These are phyloP conservation scores for Alloteropsis semialata DNA, from an alignment of 176 grass and related monocot genomes.

Conservation along the genomic window DNA sequence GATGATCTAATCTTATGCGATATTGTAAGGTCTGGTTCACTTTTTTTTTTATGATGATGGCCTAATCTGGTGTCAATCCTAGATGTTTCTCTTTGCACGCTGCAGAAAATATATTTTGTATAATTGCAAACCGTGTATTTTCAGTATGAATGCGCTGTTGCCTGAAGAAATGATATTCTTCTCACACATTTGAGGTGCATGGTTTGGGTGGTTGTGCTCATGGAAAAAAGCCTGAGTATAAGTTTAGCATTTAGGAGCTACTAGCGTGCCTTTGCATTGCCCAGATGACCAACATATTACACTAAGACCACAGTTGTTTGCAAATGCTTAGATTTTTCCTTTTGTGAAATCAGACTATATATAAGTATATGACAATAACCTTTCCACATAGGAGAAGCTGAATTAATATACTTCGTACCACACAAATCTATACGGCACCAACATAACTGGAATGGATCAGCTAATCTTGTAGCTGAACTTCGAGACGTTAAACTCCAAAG, in stretches of 20 bases:
- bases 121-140: background rate
- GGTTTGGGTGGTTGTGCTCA: background rate
- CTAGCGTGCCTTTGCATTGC: background rate
- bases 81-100: background rate
- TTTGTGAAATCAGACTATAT: background rate
- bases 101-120: background rate
- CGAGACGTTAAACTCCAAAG: background rate
- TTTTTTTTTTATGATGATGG: background rate
- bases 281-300: background rate
- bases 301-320: background rate
- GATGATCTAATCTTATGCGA: background rate
- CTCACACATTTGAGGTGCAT: background rate
- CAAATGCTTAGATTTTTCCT: background rate
- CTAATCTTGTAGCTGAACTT: background rate
- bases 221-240: background rate
- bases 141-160: background rate
- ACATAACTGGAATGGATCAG: background rate
- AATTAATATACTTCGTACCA: background rate
- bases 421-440: too few species aligned
- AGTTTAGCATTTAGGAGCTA: slow-evolving; percentile 1
- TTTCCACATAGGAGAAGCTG: slow-evolving; percentile 19
- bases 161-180: background rate
- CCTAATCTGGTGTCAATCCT: background rate
- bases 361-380: background rate
- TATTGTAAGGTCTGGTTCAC: background rate